These are phyloP conservation scores for Prunus campanulata DNA, from an alignment of 306 rosid genomes.

Conservation along the genomic window DNA sequence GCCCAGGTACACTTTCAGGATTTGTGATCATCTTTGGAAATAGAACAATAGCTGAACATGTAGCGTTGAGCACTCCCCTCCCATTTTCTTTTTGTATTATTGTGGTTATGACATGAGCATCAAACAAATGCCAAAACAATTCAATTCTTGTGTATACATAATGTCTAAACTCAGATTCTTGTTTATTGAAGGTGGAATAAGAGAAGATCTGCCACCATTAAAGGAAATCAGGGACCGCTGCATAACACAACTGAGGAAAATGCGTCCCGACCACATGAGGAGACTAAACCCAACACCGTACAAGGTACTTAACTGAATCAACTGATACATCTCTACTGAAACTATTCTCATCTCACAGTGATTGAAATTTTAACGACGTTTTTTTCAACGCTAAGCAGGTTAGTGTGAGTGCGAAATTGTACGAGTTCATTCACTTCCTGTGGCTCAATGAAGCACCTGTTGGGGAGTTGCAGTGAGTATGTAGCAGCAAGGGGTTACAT, in stretches of 20 bases:
- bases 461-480: slow-evolving; percentile 76
- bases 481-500: not conserved
- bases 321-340: slow-evolving; percentile 7
- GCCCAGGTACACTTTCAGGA: slow-evolving; percentile 48
- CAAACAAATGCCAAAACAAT: not conserved
- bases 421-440: slow-evolving; percentile 87
- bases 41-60: not conserved
- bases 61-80: not conserved
- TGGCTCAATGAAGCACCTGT: slow-evolving; percentile 99
- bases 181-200: slow-evolving; percentile 43
- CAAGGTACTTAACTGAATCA: slow-evolving; percentile 48
- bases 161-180: slow-evolving; percentile 11
- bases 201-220: slow-evolving; percentile 67
- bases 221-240: slow-evolving; percentile 74
- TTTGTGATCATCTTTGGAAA: slow-evolving; percentile 7
- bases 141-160: slow-evolving; percentile 14
- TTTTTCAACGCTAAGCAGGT: slow-evolving; percentile 46
- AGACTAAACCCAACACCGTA: slow-evolving; percentile 96
- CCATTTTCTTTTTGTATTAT: not conserved
- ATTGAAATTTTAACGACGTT: not conserved
- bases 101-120: not conserved
- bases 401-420: slow-evolving; percentile 80
- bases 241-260: slow-evolving; percentile 74
- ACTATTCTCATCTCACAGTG: not conserved
- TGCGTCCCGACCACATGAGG: slow-evolving; percentile 99